Conservation (phyloP, 805 yeast genomes). For the Wickerhamomyces xylosicus region DNA sequence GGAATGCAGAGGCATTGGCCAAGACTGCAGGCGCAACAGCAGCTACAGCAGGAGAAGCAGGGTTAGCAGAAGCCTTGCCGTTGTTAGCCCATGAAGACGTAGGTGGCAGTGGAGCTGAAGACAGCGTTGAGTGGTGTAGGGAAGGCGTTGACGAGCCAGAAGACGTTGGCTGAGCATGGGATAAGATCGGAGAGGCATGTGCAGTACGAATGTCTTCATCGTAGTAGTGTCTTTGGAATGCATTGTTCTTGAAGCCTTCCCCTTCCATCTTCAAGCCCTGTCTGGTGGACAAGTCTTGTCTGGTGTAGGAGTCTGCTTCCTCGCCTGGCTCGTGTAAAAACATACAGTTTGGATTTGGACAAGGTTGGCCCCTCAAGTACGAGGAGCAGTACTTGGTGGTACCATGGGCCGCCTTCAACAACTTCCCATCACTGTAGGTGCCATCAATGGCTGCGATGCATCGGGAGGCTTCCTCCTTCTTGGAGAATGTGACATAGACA, state of each 20-base stretch:
- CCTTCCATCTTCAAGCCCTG: slow-evolving; percentile 47
- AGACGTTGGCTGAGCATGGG: slow-evolving; percentile 8
- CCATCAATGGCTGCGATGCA: slow-evolving; percentile 93
- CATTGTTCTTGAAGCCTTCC: slow-evolving; percentile 20
- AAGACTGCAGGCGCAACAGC: not conserved
- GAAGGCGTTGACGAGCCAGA: slow-evolving; percentile 3
- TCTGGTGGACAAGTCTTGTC: slow-evolving; percentile 77
- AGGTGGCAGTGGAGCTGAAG: slow-evolving; percentile 49
- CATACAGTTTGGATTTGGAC: slow-evolving; percentile 99
- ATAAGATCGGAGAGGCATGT: not conserved
- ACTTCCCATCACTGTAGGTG: slow-evolving; percentile 82
- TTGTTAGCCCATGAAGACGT: slow-evolving; percentile 57
- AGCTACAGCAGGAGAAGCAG: slow-evolving; percentile 27
- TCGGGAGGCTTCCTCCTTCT: slow-evolving; percentile 89
- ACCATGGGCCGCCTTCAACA: slow-evolving; percentile 92
- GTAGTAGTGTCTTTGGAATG: slow-evolving; percentile 14
- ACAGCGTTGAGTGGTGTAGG: slow-evolving; percentile 12
- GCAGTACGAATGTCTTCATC: not conserved
- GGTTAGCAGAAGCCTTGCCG: slow-evolving; percentile 19
- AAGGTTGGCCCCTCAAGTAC: slow-evolving; percentile 85
- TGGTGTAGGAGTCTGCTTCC: slow-evolving; percentile 93
- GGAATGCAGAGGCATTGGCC: slow-evolving; percentile 45
- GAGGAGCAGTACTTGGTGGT: slow-evolving; percentile 98
- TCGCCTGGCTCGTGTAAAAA: slow-evolving; percentile 98
- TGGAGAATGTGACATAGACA: slow-evolving; percentile 88